Conservation (phyloP, 177 flowering plant genomes). For the Telopea speciosissima region DNA sequence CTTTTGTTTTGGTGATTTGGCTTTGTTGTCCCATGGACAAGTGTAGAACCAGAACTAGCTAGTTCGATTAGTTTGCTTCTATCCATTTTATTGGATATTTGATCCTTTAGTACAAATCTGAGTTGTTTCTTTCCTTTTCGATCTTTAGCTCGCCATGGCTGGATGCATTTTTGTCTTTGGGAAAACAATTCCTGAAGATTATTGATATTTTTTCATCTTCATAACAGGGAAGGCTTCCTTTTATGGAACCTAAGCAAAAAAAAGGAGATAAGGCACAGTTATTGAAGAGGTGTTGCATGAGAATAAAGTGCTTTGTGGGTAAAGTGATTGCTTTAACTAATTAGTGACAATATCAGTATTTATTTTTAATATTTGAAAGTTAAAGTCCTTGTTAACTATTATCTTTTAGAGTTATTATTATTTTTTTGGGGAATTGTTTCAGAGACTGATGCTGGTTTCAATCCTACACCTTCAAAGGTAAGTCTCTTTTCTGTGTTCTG, state of each 20-base stretch:
- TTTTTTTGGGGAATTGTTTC: slow-evolving; percentile 7
- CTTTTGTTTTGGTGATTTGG: no score
- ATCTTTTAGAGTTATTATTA: background rate
- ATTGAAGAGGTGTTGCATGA: slow-evolving; percentile 44
- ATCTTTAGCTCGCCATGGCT: background rate
- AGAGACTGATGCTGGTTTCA: slow-evolving; percentile 86
- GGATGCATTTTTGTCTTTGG: background rate
- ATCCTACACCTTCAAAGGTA: slow-evolving; percentile 77
- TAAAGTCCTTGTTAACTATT: no score
- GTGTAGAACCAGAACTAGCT: background rate
- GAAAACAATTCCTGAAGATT: background rate
- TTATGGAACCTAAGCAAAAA: slow-evolving; percentile 57
- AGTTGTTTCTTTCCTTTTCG: background rate
- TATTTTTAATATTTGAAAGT: background rate
- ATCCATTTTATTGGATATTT: no score
- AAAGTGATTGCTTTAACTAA: slow-evolving; percentile 8
- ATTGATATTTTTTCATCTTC: slow-evolving; percentile 3
- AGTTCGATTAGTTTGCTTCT: background rate
- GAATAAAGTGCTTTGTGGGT: slow-evolving; percentile 88
- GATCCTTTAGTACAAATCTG: background rate
- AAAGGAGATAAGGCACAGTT: slow-evolving; percentile 46
- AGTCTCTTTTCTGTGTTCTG: background rate
- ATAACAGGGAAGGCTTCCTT: slow-evolving; percentile 58
- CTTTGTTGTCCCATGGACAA: background rate
- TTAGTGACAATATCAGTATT: background rate